These are phyloP conservation scores for Breviolum minutum DNA, from an alignment of 73 alveolate species.

Conservation along the genomic window DNA sequence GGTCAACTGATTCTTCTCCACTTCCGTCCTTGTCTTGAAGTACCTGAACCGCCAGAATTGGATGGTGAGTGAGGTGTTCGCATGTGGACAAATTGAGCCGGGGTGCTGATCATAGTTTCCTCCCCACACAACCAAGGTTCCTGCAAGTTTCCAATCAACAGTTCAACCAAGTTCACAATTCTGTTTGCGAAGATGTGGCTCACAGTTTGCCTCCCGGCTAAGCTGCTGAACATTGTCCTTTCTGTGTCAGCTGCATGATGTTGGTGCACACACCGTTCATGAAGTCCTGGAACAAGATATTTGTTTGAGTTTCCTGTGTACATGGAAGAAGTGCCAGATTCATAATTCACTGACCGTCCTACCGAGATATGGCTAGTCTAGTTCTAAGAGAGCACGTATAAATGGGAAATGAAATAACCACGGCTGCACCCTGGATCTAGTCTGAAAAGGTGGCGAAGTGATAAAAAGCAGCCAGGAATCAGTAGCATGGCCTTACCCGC, in stretches of 20 bases:
- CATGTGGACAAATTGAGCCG: slow-evolving; percentile 4
- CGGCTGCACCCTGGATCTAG: too few relatives aligned
- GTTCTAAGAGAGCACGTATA: too few relatives aligned
- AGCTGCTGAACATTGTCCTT: neutral
- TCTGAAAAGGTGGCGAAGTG: too few relatives aligned
- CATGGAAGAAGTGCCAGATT: too few relatives aligned
- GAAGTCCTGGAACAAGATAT: slow-evolving; percentile 96
- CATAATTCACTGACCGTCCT: too few relatives aligned
- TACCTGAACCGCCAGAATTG: slow-evolving; percentile 80
- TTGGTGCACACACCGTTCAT: slow-evolving; percentile 98
- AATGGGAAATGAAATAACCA: too few relatives aligned
- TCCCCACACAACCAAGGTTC: slow-evolving; percentile 97
- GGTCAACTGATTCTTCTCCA: slow-evolving; percentile 81
- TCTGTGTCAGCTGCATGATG: slow-evolving; percentile 97
- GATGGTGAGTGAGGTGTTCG: neutral
- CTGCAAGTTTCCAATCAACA: neutral
- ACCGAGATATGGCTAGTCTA: too few relatives aligned
- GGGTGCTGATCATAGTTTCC: slow-evolving; percentile 98
- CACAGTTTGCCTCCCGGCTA: neutral
- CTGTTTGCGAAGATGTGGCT: neutral
- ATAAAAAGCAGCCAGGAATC: too few relatives aligned
- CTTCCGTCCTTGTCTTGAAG: slow-evolving; percentile 97
- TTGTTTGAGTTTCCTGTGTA: neutral
- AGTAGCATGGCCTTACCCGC: too few relatives aligned
- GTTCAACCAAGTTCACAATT: neutral